Evolutionary conservation across 2,329 filamentous ascomycete genomes (phyloP).

Genomic region (Elsinoe ampelina): DNA sequence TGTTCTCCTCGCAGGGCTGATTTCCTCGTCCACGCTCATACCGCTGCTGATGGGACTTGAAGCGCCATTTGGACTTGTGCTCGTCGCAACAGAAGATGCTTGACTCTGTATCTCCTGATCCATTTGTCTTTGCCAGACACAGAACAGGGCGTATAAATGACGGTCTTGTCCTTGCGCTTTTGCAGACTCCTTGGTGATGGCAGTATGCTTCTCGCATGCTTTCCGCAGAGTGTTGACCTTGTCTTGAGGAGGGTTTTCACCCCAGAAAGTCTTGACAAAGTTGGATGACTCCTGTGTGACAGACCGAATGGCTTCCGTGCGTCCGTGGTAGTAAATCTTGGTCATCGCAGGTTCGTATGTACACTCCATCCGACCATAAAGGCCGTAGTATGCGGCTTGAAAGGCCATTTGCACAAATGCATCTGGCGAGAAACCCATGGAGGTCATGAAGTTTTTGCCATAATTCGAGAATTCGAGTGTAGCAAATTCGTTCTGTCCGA

Average conservation of each 20-base stretch:
- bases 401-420: slow-evolving; percentile 99
- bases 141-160: slow-evolving; percentile 88
- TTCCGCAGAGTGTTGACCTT: slow-evolving; percentile 80
- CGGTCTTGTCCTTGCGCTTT: slow-evolving; percentile 87
- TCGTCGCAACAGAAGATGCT: slow-evolving; percentile 37
- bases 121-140: slow-evolving; percentile 82
- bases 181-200: slow-evolving; percentile 71
- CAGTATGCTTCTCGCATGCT: slow-evolving; percentile 74
- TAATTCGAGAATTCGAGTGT: slow-evolving; percentile 83
- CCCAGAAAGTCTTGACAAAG: slow-evolving; percentile 93
- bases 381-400: slow-evolving; percentile 92
- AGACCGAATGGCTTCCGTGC: slow-evolving; percentile 84
- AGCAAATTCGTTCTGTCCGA: slow-evolving; percentile 92
- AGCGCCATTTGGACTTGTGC: slow-evolving; percentile 38
- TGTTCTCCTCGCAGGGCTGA: slow-evolving; percentile 41
- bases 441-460: slow-evolving; percentile 96
- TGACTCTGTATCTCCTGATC: slow-evolving; percentile 47
- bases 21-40: slow-evolving; percentile 40
- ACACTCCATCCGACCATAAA: slow-evolving; percentile 88
- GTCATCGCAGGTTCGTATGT: slow-evolving; percentile 99
- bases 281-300: slow-evolving; percentile 76
- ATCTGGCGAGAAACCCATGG: slow-evolving; percentile 92
- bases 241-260: slow-evolving; percentile 67
- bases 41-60: slow-evolving; percentile 48
- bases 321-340: slow-evolving; percentile 83